Evolutionary conservation across 2,329 filamentous ascomycete species (phyloP).

Genomic region (Colletotrichum falcatum): DNA sequence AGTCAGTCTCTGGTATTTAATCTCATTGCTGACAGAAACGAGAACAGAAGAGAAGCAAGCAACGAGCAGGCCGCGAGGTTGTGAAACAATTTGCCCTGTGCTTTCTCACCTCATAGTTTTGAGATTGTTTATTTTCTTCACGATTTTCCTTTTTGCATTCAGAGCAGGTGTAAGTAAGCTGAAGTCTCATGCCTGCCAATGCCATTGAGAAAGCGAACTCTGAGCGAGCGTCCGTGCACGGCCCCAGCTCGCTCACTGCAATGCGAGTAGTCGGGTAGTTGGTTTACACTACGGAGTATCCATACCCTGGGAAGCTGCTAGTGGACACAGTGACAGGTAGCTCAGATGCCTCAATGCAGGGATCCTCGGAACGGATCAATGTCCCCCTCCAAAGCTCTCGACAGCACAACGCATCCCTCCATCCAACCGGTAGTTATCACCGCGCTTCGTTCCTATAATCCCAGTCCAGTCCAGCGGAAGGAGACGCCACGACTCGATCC

Average conservation of each 20-base stretch:
- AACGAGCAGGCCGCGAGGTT: background rate
- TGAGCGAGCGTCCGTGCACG: constrained; percentile 32
- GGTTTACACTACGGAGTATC: background rate
- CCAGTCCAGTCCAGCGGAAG: background rate
- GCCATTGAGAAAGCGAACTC: constrained; percentile 22
- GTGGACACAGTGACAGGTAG: constrained; percentile 21
- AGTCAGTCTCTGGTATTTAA: background rate
- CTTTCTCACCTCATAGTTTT: constrained; percentile 32
- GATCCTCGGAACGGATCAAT: constrained; percentile 35
- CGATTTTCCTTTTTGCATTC: constrained; percentile 18
- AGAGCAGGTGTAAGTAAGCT: constrained; percentile 40
- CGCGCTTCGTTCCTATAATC: background rate
- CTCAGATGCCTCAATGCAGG: constrained; percentile 2
- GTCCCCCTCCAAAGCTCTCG: constrained; percentile 25
- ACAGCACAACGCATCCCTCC: constrained; percentile 26
- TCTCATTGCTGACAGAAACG: constrained; percentile 6
- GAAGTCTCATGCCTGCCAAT: constrained; percentile 36
- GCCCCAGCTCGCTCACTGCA: constrained; percentile 8
- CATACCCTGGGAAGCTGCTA: background rate
- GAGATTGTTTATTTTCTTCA: constrained; percentile 17
- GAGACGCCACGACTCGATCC: background rate
- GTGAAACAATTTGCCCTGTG: constrained; percentile 40
- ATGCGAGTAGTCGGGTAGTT: background rate
- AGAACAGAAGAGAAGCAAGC: constrained; percentile 8
- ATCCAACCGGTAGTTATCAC: constrained; percentile 13